Evolutionary conservation across 169 alveolate species (phyloP), one percentile per base, ranked within the genome.

Genomic region (Eimeria zaria): DNA sequence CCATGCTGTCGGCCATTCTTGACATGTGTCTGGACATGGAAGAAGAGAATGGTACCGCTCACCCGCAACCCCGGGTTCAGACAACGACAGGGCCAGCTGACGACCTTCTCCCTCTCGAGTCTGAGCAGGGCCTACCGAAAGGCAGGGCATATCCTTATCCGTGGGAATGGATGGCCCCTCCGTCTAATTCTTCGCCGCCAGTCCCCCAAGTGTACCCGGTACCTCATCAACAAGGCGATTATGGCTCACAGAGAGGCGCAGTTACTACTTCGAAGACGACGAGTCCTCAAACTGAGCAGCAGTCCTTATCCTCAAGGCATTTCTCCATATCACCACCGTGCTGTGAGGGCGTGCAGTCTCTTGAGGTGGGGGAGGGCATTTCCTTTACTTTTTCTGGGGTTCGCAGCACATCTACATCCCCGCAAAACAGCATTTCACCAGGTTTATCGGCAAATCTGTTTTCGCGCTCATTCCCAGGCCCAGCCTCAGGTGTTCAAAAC

Each of bases 21-120:
- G 85, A 74, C 0, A 44, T 74, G 85, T 74, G 60, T 9, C 60
- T 39, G 85, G 85, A 74, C 58, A 74, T 74, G 84, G 84, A 36
- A 46, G 39, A 41, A 24, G 85, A 74, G 27, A 44, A 41, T 44
- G 39, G 58, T 41, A 41, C 6, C 60, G 0, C 60, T 41, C 62
- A 2, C 41, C 30, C 53, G 30, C 14, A 9, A 8, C 80, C 80
- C 9, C 80, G 30, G 22, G 1, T 46, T n/a, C 84, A 73, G 53
- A 4, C 11, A 73, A 9, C 9, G 58, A 39, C 1, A 16, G 74
- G 41, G 8, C 41, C 74, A 22, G 2, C 69, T 18, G 33, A 20
- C 74, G 41, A 64, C 7, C 74, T 4, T n/a, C 53, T 36, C 18
- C 27, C 16, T 36, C 33, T n/a, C n/a, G 18, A 39, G n/a, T 55